Evolutionary conservation across 805 yeast genomes (phyloP).

Genomic region (Phaffomyces antillensis): DNA sequence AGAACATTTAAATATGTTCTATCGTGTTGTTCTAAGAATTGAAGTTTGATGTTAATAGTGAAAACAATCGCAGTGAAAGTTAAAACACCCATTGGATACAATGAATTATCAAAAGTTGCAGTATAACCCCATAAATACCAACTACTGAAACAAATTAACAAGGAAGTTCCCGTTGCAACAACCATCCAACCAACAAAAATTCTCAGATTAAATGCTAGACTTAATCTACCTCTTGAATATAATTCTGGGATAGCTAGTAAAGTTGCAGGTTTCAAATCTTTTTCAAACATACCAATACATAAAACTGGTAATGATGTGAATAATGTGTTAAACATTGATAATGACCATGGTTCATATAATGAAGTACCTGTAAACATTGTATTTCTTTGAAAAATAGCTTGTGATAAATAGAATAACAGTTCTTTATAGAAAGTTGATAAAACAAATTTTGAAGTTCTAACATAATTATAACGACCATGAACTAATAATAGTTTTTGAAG

Average conservation of each 20-base stretch:
- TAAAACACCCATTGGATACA: conserved; percentile 77
- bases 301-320: conserved; percentile 91
- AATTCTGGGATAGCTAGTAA: conserved; percentile 87
- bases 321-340: conserved; percentile 93
- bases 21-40: conserved; percentile 73
- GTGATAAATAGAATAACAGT: conserved; percentile 80
- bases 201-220: conserved; percentile 63
- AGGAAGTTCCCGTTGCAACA: conserved; percentile 66
- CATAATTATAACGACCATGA: conserved; percentile 93
- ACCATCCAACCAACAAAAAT: conserved; percentile 75
- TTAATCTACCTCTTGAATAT: conserved; percentile 68
- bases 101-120: conserved; percentile 62
- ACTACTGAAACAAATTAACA: conserved; percentile 60
- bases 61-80: conserved; percentile 66
- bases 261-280: conserved; percentile 83
- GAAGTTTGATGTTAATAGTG: conserved; percentile 71
- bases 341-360: conserved; percentile 90
- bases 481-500: conserved; percentile 77
- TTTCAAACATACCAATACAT: conserved; percentile 92
- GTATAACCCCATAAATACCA: conserved; percentile 65
- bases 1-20: conserved; percentile 62
- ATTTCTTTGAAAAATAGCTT: conserved; percentile 77
- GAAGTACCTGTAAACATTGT: conserved; percentile 91
- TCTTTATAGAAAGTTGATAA: conserved; percentile 94
- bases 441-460: conserved; percentile 86